A percentile compares a stretch with the other conserved stretches of the same genome.
These are phyloP conservation scores for Colletotrichum gloeosporioides DNA, from an alignment of 2,329 filamentous ascomycete genomes.

Conservation along the genomic window DNA sequence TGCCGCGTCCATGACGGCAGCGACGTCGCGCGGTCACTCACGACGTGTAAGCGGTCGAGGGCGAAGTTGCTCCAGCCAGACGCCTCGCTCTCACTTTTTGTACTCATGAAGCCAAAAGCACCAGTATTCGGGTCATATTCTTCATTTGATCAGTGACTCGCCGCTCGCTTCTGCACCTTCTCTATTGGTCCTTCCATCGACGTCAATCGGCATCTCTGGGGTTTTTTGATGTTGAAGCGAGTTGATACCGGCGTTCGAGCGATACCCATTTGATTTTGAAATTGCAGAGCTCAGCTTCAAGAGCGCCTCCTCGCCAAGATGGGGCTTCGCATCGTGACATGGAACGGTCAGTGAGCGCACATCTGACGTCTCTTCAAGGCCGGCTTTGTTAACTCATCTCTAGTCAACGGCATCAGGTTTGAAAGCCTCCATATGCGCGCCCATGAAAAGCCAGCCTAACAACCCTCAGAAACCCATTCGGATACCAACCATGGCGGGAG, in stretches of 20 bases:
- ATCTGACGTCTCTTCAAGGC: not conserved
- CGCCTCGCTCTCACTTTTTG: not conserved
- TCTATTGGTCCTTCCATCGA: not conserved
- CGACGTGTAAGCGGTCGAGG: not conserved
- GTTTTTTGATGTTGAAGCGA: not conserved
- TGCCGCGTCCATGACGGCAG: not conserved
- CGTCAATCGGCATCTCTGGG: not conserved
- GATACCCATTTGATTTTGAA: not conserved
- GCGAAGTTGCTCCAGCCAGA: not conserved
- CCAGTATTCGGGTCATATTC: not conserved
- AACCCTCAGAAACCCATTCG: conserved; percentile 73
- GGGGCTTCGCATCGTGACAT: conserved; percentile 82
- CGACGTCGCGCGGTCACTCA: not conserved
- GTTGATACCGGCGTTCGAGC: not conserved
- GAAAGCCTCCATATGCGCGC: conserved; percentile 10
- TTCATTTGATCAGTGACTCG: not conserved
- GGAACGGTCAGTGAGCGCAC: conserved; percentile 70
- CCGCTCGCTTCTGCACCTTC: not conserved
- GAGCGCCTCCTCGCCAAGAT: conserved; percentile 46
- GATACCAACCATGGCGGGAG: conserved; percentile 83
- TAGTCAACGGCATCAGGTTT: conserved; percentile 84
- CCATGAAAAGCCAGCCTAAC: not conserved
- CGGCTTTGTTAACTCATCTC: conserved; percentile 26
- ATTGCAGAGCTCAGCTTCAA: too few species aligned
- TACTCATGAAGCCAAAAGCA: not conserved